Percentiles rank a stretch among this genome's conserved stretches.
phyloP scores from a whole-genome alignment of 1,284 basidiomycete genomes.

The Cystobasidium sp. region DNA sequence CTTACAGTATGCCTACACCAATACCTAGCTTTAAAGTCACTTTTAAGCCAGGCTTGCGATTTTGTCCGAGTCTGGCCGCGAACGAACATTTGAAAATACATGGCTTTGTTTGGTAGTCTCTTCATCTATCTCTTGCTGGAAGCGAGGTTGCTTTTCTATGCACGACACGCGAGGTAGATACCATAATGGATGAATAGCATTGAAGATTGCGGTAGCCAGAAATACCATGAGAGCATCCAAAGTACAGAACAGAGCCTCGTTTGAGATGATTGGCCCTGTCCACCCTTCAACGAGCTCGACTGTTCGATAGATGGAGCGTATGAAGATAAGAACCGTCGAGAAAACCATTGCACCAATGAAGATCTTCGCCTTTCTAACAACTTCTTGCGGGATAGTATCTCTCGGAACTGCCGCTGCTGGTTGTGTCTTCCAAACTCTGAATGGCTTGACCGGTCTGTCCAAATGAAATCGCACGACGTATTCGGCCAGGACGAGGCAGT shows the following conservation, averaged over 20 bases:
- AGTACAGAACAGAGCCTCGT: slow-evolving; percentile 33
- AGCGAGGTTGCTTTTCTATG: too few relatives aligned
- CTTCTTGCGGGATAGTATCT: neutral
- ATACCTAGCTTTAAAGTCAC: too few relatives aligned
- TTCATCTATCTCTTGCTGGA: too few relatives aligned
- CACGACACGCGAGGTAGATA: slow-evolving; percentile 8
- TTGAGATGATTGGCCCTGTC: slow-evolving; percentile 26
- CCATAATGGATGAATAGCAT: slow-evolving; percentile 34
- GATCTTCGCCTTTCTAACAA: slow-evolving; percentile 46
- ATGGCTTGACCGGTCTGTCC: slow-evolving; percentile 58
- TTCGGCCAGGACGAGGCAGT: slow-evolving; percentile 60
- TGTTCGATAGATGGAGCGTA: slow-evolving; percentile 58
- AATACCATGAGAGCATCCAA: slow-evolving; percentile 37
- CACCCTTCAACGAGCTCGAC: slow-evolving; percentile 32
- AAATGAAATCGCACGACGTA: slow-evolving; percentile 61
- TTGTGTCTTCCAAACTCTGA: slow-evolving; percentile 32
- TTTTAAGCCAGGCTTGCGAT: too few relatives aligned
- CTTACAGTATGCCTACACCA: too few relatives aligned
- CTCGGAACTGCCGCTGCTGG: neutral
- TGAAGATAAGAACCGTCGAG: slow-evolving; percentile 59
- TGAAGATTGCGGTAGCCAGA: slow-evolving; percentile 25
- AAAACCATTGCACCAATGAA: slow-evolving; percentile 55
- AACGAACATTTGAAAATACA: too few relatives aligned
- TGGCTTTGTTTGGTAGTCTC: too few relatives aligned
- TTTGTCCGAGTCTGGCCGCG: too few relatives aligned